These are phyloP conservation scores for Debaryomycetaceae sp. DNA, from an alignment of 1,139 yeast genomes.

Conservation along the genomic window DNA sequence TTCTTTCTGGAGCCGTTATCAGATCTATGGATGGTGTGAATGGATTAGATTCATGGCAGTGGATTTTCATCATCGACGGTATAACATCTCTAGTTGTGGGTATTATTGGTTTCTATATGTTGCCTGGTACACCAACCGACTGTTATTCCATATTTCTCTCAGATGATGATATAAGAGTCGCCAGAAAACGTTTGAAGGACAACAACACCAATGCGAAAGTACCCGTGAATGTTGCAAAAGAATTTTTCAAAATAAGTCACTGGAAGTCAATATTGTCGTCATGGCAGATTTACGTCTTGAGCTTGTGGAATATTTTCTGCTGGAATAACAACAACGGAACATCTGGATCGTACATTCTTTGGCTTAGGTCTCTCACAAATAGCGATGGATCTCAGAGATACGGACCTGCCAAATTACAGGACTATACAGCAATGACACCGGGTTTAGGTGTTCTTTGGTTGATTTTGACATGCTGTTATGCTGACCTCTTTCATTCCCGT, in stretches of 20 bases:
- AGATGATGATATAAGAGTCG: conserved; percentile 63
- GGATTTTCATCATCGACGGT: conserved; percentile 72
- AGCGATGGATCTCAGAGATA: conserved; percentile 23
- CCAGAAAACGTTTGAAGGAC: conserved; percentile 51
- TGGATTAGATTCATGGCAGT: conserved; percentile 65
- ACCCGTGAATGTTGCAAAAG: conserved; percentile 22
- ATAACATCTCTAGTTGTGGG: conserved; percentile 59
- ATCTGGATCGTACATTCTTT: conserved; percentile 49
- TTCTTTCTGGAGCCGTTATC: conserved; percentile 59
- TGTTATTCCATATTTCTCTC: conserved; percentile 54
- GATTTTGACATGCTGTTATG: conserved; percentile 35
- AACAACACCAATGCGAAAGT: conserved; percentile 36
- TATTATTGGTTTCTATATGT: conserved; percentile 53
- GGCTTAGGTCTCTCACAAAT: conserved; percentile 36
- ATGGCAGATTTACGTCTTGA: conserved; percentile 53
- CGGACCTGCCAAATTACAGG: conserved; percentile 33
- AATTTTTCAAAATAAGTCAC: conserved; percentile 29
- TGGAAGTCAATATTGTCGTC: conserved; percentile 52
- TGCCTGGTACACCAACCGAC: conserved; percentile 69
- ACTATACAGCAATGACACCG: conserved; percentile 42
- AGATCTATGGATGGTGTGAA: conserved; percentile 41
- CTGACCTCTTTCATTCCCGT: conserved; percentile 50
- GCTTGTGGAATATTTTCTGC: conserved; percentile 55
- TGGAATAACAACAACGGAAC: conserved; percentile 56
- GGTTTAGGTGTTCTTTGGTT: conserved; percentile 44